phyloP scores from a whole-genome alignment of 2,329 filamentous ascomycete genomes.

The Epicoccum sorghinum region DNA sequence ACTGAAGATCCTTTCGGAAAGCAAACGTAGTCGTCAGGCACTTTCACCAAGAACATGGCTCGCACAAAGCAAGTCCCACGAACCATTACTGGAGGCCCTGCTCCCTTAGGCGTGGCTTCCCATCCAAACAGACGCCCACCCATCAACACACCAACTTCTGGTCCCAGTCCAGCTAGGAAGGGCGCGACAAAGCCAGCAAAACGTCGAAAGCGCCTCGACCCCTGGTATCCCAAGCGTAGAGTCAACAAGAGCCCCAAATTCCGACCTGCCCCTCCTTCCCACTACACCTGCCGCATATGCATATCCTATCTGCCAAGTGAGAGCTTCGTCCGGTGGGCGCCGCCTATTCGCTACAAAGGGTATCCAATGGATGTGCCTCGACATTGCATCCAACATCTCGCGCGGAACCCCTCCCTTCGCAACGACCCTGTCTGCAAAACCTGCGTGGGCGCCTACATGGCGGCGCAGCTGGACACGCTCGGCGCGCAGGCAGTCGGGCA shows the following conservation, averaged over 20 bases:
- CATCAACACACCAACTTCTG: background rate
- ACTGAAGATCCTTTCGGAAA: too few species aligned
- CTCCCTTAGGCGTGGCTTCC: too few species aligned
- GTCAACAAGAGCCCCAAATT: conserved; percentile 15
- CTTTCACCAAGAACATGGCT: too few species aligned
- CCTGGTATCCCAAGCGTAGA: conserved; percentile 32
- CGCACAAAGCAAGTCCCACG: too few species aligned
- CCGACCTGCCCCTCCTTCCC: conserved; percentile 20
- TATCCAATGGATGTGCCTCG: conserved; percentile 19
- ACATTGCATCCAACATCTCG: conserved; percentile 31
- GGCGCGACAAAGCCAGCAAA: background rate
- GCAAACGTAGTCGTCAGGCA: too few species aligned
- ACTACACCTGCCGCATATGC: conserved; percentile 36
- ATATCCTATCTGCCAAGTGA: conserved; percentile 22
- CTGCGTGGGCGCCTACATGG: conserved; percentile 32
- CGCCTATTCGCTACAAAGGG: conserved; percentile 5
- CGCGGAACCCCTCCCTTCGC: conserved; percentile 22
- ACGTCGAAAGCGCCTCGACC: conserved; percentile 21
- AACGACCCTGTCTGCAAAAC: conserved; percentile 36
- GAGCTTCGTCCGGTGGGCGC: conserved; percentile 28
- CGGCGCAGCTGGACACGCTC: conserved; percentile 27
- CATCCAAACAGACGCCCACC: conserved; percentile 5
- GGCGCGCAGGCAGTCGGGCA: conserved; percentile 25
- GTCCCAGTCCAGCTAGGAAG: background rate
- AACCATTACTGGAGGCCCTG: too few species aligned